Base-by-base conservation (phyloP, 345 rosid genomes). In the Arabidopsis suecica region DNA sequence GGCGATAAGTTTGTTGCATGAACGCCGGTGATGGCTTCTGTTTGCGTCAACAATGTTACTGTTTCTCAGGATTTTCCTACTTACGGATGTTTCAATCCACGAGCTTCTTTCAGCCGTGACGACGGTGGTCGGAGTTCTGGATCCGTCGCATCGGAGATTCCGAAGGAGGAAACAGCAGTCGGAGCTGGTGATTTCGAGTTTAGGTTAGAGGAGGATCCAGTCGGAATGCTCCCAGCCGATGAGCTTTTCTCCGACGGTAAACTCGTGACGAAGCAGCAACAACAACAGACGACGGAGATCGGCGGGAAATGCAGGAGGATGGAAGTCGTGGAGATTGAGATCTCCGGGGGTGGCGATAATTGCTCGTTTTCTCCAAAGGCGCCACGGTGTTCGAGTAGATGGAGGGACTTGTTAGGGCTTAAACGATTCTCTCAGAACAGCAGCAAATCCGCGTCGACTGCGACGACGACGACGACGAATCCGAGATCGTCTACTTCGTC, bases 161-260 rank as follows among this genome's bases (percentile, higher is more conserved):
- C 71, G 3, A 30, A 60, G 59, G 87, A 79, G 34, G 77, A 76
- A 14, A 0, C 5, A 2, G 61, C 11, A 6, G 66, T 30, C 13
- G 83, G 53, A 67, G 55, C 82, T 37, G 82, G 68, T 0, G 94
- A 90, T 65, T 95, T 95, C 73, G 98, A 92, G 90, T 95, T 95
- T 81, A 74, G 89, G 4, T 78, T 87, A 0, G 91, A 85, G 25
- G 89, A 85, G 34, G 88, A 90, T 83, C 90, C 96, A 0, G 89
- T 87, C 3, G 65, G 82, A 1, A 88, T 95, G 88, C 87, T 95
- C 5, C 86, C 98, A 0, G 99, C 99, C 0, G 98, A 95, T 34
- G 87, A 95, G 86, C 93, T 94, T 64, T 94, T 94, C 73, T 85
- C 88, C 50, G 87, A 89, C 10, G 99, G 99, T 0, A 90, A 90